phyloP scores from a whole-genome alignment of 306 rosid genomes.

The Trifolium fragiferum region DNA sequence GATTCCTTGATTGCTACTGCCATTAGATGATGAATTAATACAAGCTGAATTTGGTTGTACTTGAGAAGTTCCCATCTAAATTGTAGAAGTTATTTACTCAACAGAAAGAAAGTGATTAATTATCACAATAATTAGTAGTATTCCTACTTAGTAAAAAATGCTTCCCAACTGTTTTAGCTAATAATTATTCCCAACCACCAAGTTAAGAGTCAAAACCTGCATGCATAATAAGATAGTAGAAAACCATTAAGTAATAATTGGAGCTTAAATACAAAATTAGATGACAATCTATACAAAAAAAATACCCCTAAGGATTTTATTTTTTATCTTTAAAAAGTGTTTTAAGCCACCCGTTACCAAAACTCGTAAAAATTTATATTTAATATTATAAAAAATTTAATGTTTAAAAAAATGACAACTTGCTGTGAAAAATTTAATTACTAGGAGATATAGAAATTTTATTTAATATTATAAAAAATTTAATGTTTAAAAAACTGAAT shows the following conservation, averaged over 20 bases:
- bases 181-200: neutral
- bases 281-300: neutral
- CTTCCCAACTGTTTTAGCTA: constrained; percentile 28
- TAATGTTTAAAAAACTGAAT: no score
- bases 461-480: no score
- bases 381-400: no score
- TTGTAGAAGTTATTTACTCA: constrained; percentile 28
- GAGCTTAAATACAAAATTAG: constrained; percentile 26
- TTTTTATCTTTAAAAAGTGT: neutral
- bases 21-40: constrained; percentile 47
- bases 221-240: constrained; percentile 28
- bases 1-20: constrained; percentile 62
- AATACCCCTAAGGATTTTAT: neutral
- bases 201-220: constrained; percentile 50
- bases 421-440: no score
- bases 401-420: no score
- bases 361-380: no score
- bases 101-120: constrained; percentile 29
- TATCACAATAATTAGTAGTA: neutral
- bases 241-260: constrained; percentile 18
- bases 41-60: constrained; percentile 49
- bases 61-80: constrained; percentile 68
- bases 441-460: no score
- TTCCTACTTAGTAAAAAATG: neutral
- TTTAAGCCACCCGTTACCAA: no score